phyloP scores from a whole-genome alignment of 1,284 basidiomycete genomes.

The Macrocystidia cucumis region DNA sequence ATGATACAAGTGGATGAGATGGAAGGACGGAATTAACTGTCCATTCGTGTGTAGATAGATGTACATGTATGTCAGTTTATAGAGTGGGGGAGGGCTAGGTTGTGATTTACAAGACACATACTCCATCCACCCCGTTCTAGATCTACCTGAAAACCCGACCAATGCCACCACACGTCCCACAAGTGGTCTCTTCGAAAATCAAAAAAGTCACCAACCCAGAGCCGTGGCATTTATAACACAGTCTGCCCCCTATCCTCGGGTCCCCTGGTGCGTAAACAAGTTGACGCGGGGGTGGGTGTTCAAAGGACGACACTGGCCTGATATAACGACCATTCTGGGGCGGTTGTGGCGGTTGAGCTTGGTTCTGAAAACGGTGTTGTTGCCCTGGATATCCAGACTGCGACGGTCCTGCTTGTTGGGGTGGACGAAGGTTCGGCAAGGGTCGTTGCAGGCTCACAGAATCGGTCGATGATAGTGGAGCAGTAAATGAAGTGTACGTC shows the following conservation, averaged over 20 bases:
- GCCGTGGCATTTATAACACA: conserved; percentile 62
- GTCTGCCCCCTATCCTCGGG: conserved; percentile 55
- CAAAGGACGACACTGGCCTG: conserved; percentile 10
- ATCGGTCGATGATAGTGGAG: conserved; percentile 7
- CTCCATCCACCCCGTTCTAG: neutral
- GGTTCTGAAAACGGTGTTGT: conserved; percentile 6
- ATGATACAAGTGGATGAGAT: conserved; percentile 17
- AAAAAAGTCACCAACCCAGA: conserved; percentile 44
- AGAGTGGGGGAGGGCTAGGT: too few species aligned
- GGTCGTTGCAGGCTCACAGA: conserved; percentile 29
- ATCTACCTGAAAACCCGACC: conserved; percentile 39
- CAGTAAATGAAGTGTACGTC: conserved; percentile 38
- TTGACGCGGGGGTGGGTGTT: conserved; percentile 24
- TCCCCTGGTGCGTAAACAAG: conserved; percentile 56
- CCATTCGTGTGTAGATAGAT: too few species aligned
- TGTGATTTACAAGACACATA: too few species aligned
- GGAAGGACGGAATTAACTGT: too few species aligned
- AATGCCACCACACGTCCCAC: conserved; percentile 51
- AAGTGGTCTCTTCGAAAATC: conserved; percentile 38
- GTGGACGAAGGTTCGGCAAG: conserved; percentile 21
- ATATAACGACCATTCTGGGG: conserved; percentile 3
- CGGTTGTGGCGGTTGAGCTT: conserved; percentile 6
- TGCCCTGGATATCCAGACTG: conserved; percentile 10
- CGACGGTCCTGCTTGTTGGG: conserved; percentile 9
- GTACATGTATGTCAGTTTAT: too few species aligned